Percentiles rank a stretch among this genome's conserved stretches.
phyloP scores from a whole-genome alignment of 2,329 filamentous ascomycete genomes.

The Fusarium odoratissimum region DNA sequence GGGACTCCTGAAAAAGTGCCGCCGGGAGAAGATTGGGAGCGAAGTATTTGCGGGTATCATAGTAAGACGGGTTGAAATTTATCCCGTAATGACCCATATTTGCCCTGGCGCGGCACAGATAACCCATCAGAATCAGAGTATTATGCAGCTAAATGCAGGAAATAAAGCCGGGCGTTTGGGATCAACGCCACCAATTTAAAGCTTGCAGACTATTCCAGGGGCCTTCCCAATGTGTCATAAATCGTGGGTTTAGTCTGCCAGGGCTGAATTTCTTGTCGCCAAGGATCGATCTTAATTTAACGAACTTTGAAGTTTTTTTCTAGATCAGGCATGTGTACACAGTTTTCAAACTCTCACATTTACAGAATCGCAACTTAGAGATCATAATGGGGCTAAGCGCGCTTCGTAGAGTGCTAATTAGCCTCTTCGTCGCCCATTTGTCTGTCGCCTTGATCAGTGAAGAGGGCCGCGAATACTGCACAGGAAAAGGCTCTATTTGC shows the following conservation, averaged over 20 bases:
- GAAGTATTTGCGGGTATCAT: no score
- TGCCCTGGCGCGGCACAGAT: background rate
- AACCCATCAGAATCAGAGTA: background rate
- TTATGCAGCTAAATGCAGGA: background rate
- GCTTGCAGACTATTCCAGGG: background rate
- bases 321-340: background rate
- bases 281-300: background rate
- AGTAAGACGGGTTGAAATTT: background rate
- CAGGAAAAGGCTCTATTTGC: constrained; percentile 32
- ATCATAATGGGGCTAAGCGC: background rate
- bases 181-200: constrained; percentile 9
- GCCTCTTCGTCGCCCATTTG: constrained; percentile 9
- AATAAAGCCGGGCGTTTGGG: constrained; percentile 5
- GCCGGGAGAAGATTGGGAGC: background rate
- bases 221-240: constrained; percentile 1
- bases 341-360: background rate
- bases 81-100: background rate
- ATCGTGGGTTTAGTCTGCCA: background rate
- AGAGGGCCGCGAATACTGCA: constrained; percentile 26
- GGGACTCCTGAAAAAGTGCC: background rate
- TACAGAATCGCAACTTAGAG: background rate
- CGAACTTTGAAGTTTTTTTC: background rate
- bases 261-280: background rate
- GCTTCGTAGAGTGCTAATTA: background rate
- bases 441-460: constrained; percentile 10